phyloP scores from a whole-genome alignment of 768 basidiomycete species.

The Termitomyces sp. region DNA sequence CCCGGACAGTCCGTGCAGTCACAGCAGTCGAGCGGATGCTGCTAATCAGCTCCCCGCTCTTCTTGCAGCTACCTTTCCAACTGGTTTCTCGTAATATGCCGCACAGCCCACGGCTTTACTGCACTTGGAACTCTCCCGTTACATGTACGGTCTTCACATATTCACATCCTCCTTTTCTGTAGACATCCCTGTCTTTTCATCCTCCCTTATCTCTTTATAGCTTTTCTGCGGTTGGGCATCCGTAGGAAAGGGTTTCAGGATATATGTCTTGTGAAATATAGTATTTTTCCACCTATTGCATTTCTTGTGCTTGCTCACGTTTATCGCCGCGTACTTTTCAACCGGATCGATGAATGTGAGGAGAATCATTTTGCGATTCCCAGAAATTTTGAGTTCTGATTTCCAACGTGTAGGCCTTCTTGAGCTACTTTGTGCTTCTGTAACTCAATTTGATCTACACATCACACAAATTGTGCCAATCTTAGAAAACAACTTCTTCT shows the following conservation, averaged over 20 bases:
- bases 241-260: constrained; percentile 13
- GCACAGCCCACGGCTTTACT: constrained; percentile 12
- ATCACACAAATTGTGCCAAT: not conserved
- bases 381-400: constrained; percentile 3
- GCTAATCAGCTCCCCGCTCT: constrained; percentile 42
- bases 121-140: constrained; percentile 18
- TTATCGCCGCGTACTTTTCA: not conserved
- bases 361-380: not conserved
- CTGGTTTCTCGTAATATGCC: constrained; percentile 11
- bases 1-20: constrained; percentile 83
- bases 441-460: not conserved
- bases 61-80: not conserved
- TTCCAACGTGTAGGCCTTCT: constrained; percentile 4
- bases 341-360: constrained; percentile 1
- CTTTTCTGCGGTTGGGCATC: constrained; percentile 14
- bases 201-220: constrained; percentile 6
- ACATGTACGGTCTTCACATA: constrained; percentile 33
- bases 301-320: not conserved
- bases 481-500: not conserved
- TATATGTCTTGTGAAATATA: constrained; percentile 19
- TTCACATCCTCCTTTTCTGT: constrained; percentile 30
- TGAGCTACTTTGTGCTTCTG: not conserved
- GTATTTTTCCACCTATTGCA: constrained; percentile 11
- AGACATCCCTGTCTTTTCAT: constrained; percentile 23
- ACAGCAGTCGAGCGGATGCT: constrained; percentile 72